phyloP scores from a whole-genome alignment of 1,284 basidiomycete genomes.

The Ceratobasidium sp. region DNA sequence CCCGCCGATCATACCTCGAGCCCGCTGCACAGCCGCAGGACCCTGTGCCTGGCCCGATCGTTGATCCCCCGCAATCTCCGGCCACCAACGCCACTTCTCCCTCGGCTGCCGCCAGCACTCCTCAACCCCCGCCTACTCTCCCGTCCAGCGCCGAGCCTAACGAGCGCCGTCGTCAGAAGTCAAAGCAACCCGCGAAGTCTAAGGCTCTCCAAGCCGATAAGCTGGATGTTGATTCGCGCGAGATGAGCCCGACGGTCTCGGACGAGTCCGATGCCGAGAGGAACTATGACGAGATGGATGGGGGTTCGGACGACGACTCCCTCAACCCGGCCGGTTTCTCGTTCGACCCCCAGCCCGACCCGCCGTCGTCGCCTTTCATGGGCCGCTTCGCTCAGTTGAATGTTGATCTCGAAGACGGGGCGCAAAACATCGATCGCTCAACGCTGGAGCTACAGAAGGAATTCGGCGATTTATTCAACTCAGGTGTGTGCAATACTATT shows the following conservation, averaged over 20 bases:
- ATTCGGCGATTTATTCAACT: background rate
- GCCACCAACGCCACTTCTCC: conserved; percentile 1
- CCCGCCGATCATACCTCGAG: background rate
- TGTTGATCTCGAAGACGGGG: no score
- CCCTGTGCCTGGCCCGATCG: conserved; percentile 7
- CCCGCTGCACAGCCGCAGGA: background rate
- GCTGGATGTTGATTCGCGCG: background rate
- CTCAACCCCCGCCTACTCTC: background rate
- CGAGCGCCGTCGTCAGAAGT: no score
- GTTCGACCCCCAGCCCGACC: no score
- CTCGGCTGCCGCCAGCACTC: background rate
- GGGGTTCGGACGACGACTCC: background rate
- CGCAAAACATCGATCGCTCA: no score
- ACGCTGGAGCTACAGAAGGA: background rate
- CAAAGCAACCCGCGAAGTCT: background rate
- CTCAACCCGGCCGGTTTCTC: background rate
- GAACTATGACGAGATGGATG: background rate
- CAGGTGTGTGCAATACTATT: background rate
- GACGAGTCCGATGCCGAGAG: background rate
- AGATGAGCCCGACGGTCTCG: background rate
- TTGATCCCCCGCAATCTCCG: conserved; percentile 4
- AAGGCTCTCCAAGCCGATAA: background rate
- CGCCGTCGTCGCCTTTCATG: background rate
- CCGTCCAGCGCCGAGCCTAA: background rate
- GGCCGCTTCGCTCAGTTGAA: background rate